These are phyloP conservation scores for Blastosporella zonata DNA, from an alignment of 1,284 basidiomycete genomes.

Conservation along the genomic window DNA sequence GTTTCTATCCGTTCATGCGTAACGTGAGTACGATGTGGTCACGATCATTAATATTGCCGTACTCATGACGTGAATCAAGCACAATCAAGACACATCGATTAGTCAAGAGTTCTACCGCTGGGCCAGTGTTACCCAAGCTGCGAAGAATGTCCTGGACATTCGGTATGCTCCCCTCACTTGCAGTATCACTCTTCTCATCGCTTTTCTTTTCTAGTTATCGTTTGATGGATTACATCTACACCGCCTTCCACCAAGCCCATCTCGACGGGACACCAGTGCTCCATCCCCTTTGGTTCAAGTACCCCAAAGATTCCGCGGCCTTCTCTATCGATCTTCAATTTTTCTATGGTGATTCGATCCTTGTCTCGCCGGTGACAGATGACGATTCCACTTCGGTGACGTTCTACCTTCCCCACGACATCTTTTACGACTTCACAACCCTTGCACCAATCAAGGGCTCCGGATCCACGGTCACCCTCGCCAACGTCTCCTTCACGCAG, in stretches of 20 bases:
- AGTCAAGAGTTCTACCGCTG: conserved; percentile 71
- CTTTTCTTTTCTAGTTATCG: conserved; percentile 44
- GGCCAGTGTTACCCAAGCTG: conserved; percentile 55
- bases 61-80: conserved; percentile 31
- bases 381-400: conserved; percentile 58
- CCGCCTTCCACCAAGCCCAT: conserved; percentile 59
- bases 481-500: conserved; percentile 49
- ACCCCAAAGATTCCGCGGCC: conserved; percentile 57
- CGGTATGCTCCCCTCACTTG: conserved; percentile 34
- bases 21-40: conserved; percentile 41
- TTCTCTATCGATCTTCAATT: conserved; percentile 65
- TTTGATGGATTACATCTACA: conserved; percentile 71
- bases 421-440: conserved; percentile 63
- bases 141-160: conserved; percentile 57
- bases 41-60: background rate
- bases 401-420: conserved; percentile 61
- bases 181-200: background rate
- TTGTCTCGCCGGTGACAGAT: conserved; percentile 66
- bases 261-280: conserved; percentile 62
- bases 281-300: conserved; percentile 62
- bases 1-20: conserved; percentile 72
- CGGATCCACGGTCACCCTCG: conserved; percentile 44
- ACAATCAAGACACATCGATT: conserved; percentile 51
- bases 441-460: conserved; percentile 45
- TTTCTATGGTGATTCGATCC: conserved; percentile 64